Conservation (phyloP, 192 early-diverging fungal species). For the Backusella tarrabulga region DNA sequence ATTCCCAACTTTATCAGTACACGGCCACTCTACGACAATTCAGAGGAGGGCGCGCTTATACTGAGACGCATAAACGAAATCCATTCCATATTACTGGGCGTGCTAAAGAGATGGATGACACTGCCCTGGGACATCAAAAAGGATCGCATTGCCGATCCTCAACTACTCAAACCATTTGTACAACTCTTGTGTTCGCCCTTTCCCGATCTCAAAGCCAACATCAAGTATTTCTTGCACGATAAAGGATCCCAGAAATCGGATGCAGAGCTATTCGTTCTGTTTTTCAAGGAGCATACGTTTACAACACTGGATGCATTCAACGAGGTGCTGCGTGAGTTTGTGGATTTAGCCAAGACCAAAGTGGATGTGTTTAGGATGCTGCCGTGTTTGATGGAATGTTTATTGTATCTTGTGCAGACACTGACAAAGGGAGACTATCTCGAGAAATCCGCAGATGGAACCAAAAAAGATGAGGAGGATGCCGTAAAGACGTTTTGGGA, state of each 20-base stretch:
- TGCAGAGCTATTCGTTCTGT: neutral
- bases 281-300: neutral
- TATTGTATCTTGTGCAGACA: neutral
- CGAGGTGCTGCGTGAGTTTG: neutral
- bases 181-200: neutral
- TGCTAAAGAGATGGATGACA: neutral
- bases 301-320: slow-evolving; percentile 2
- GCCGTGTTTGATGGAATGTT: neutral
- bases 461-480: slow-evolving; percentile 12
- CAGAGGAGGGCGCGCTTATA: neutral
- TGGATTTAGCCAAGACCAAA: slow-evolving; percentile 3
- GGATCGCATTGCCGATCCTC: neutral
- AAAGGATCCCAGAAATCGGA: neutral
- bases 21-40: neutral
- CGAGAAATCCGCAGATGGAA: neutral
- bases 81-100: neutral
- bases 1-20: slow-evolving; percentile 5
- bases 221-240: neutral
- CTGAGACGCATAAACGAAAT: neutral
- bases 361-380: neutral
- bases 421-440: neutral
- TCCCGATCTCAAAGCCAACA: neutral
- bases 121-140: neutral
- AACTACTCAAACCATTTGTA: neutral
- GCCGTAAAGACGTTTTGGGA: slow-evolving; percentile 21